These are phyloP conservation scores for Wickerhamiella spandovensis DNA, from an alignment of 805 yeast genomes.

Conservation along the genomic window DNA sequence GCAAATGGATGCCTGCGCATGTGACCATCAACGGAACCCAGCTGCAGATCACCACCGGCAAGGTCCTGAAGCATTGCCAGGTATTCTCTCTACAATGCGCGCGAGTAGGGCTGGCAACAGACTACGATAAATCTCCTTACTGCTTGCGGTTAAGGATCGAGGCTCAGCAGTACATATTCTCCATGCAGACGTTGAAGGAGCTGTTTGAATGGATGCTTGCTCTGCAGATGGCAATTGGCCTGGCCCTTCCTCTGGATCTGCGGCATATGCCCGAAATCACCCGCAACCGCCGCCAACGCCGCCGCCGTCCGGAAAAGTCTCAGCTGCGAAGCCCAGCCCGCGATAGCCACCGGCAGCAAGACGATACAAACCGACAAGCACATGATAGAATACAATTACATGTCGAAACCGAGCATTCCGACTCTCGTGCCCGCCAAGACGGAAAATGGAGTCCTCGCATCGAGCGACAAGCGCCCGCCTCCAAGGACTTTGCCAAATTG, in stretches of 20 bases:
- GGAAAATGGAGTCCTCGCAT: background rate
- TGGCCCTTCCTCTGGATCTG: constrained; percentile 59
- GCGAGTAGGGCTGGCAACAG: constrained; percentile 71
- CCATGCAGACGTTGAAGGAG: constrained; percentile 46
- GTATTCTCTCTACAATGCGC: constrained; percentile 71
- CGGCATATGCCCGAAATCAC: constrained; percentile 57
- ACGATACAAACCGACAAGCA: background rate
- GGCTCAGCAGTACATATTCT: constrained; percentile 64
- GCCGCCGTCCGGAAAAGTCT: constrained; percentile 59
- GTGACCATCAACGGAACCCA: constrained; percentile 81
- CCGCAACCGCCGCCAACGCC: constrained; percentile 10
- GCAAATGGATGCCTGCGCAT: constrained; percentile 59
- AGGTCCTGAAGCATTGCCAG: constrained; percentile 16
- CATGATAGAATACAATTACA: background rate
- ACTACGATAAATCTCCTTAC: constrained; percentile 47
- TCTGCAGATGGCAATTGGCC: constrained; percentile 61
- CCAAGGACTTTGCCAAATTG: background rate
- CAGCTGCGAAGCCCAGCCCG: background rate
- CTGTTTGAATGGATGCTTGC: constrained; percentile 71
- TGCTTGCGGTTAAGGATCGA: constrained; percentile 55
- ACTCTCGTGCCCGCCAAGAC: background rate
- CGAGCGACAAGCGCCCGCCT: background rate
- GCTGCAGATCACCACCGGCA: constrained; percentile 48
- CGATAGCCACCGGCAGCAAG: background rate
- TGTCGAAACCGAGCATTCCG: background rate